These are phyloP conservation scores for Talaromyces wortmannii DNA, from an alignment of 495 filamentous ascomycete genomes.

Conservation along the genomic window DNA sequence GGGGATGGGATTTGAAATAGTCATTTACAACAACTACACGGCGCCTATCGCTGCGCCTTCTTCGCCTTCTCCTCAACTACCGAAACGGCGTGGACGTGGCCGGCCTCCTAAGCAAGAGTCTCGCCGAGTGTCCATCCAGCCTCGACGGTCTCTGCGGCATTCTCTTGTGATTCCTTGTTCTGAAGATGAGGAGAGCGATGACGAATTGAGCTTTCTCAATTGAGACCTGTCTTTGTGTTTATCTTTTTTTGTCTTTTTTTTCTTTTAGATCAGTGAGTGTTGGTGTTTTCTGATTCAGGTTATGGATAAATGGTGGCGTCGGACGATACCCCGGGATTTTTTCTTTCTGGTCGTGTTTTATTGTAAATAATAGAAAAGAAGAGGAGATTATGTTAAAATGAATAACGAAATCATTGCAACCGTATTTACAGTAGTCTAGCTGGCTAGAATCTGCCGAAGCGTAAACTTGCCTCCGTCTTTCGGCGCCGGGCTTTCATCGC, in stretches of 20 bases:
- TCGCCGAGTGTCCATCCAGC: neutral
- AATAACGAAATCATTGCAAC: too few species aligned
- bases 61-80: neutral
- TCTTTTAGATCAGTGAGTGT: neutral
- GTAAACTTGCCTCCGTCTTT: neutral
- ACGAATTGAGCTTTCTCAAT: constrained; percentile 37
- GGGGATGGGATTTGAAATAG: neutral
- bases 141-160: neutral
- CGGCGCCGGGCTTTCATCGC: neutral
- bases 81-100: constrained; percentile 12
- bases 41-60: too few species aligned
- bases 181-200: constrained; percentile 31
- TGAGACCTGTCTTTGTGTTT: neutral
- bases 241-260: neutral
- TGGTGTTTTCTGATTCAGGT: neutral
- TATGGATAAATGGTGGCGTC: too few species aligned
- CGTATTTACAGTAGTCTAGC: too few species aligned
- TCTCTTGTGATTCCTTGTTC: constrained; percentile 20
- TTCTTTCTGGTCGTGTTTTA: too few species aligned
- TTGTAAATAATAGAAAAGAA: too few species aligned
- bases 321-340: too few species aligned
- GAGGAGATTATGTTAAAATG: too few species aligned
- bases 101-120: constrained; percentile 3
- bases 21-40: neutral
- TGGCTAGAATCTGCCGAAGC: neutral